phyloP scores from a whole-genome alignment of 495 filamentous ascomycete species.

The Aspergillus ostianus region DNA sequence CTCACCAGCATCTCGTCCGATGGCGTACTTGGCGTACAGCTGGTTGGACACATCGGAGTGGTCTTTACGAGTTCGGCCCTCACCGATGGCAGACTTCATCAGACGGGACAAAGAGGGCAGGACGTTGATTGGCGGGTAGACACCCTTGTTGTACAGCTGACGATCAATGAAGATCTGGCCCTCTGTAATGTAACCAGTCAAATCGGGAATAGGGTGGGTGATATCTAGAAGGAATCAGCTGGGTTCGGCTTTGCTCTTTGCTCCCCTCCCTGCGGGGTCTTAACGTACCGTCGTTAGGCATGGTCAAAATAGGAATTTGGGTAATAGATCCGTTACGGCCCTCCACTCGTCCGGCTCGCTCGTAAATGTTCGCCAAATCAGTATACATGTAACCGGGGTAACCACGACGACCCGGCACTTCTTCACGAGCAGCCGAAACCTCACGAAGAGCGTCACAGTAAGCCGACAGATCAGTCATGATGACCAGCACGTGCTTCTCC shows the following conservation, averaged over 20 bases:
- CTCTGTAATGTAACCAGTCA: constrained; percentile 98
- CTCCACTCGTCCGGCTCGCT: constrained; percentile 96
- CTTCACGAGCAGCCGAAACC: constrained; percentile 95
- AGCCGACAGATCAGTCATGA: constrained; percentile 94
- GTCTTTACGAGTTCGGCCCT: constrained; percentile 91
- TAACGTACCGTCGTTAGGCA: constrained; percentile 88
- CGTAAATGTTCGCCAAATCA: constrained; percentile 99
- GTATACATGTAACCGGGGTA: constrained; percentile 99
- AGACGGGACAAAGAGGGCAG: constrained; percentile 97
- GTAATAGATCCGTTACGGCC: constrained; percentile 98
- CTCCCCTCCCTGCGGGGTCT: too few relatives aligned
- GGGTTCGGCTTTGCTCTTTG: not conserved
- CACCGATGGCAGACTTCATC: constrained; percentile 99
- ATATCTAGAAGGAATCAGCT: constrained; percentile 63
- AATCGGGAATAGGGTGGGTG: constrained; percentile 97
- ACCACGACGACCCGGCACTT: constrained; percentile 98
- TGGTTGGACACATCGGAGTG: constrained; percentile 99
- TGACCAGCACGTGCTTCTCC: constrained; percentile 98
- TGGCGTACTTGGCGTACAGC: constrained; percentile 99
- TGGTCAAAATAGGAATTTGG: constrained; percentile 97
- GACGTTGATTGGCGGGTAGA: constrained; percentile 99
- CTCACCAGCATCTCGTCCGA: constrained; percentile 84
- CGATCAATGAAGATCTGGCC: constrained; percentile 98
- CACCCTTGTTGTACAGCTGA: constrained; percentile 89
- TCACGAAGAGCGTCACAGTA: constrained; percentile 99